A percentile compares a stretch with the other conserved stretches of the same genome.
Conservation (phyloP, 1,139 yeast genomes). For the Geotrichum cucujoidarum region DNA sequence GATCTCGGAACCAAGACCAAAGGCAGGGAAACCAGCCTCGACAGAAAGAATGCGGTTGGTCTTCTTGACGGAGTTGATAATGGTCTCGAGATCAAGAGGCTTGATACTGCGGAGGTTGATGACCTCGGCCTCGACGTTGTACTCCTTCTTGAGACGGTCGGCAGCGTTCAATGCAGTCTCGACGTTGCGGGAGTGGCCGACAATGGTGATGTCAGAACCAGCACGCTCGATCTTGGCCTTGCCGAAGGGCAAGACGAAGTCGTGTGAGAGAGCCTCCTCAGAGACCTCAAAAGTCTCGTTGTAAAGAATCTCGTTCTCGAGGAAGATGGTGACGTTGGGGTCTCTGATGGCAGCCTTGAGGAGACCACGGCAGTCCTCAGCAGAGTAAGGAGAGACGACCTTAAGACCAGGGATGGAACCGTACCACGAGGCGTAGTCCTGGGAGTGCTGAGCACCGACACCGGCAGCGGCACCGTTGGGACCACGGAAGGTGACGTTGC, state of each 20-base stretch:
- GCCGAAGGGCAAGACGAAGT: constrained; percentile 88
- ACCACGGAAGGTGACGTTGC: constrained; percentile 97
- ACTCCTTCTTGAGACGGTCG: constrained; percentile 70
- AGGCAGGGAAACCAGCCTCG: constrained; percentile 97
- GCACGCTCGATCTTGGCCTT: constrained; percentile 91
- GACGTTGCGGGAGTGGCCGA: constrained; percentile 89
- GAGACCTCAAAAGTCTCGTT: constrained; percentile 88
- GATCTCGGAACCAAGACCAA: constrained; percentile 97
- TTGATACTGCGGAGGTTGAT: constrained; percentile 93
- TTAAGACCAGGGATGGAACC: constrained; percentile 97
- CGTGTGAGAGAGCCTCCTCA: constrained; percentile 84
- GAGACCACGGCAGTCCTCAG: constrained; percentile 95
- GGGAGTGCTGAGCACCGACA: constrained; percentile 99
- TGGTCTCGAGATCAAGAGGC: constrained; percentile 88
- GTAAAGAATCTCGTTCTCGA: constrained; percentile 92
- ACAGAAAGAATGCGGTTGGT: constrained; percentile 95
- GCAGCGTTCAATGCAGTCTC: constrained; percentile 86
- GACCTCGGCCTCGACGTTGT: constrained; percentile 89
- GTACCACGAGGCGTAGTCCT: constrained; percentile 96
- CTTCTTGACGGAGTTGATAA: constrained; percentile 86
- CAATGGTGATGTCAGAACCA: constrained; percentile 86
- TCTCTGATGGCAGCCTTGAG: constrained; percentile 95
- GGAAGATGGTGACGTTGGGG: constrained; percentile 94
- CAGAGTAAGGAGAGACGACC: constrained; percentile 90
- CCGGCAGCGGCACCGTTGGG: constrained; percentile 99